These are phyloP conservation scores for Chamaenerion angustifolium DNA, from an alignment of 345 rosid species.

Conservation along the genomic window DNA sequence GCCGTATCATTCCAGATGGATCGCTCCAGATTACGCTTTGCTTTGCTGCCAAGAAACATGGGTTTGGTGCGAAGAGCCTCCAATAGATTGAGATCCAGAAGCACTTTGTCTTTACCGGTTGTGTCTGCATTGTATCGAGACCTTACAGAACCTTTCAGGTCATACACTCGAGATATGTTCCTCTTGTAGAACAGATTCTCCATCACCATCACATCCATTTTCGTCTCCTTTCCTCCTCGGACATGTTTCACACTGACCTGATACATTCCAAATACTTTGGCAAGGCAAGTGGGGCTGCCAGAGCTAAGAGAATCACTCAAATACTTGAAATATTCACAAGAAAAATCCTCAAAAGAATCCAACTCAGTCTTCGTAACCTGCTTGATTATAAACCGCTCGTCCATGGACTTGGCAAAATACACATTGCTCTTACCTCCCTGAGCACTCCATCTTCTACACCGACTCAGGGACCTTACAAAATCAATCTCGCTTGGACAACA, in stretches of 20 bases:
- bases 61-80: conserved; percentile 80
- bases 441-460: conserved; percentile 81
- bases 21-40: conserved; percentile 83
- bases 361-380: conserved; percentile 82
- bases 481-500: conserved; percentile 77
- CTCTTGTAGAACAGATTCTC: conserved; percentile 89
- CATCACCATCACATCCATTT: conserved; percentile 95
- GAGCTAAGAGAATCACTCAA: conserved; percentile 56
- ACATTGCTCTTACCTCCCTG: conserved; percentile 99
- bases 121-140: conserved; percentile 83
- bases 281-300: conserved; percentile 92
- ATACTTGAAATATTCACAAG: conserved; percentile 67
- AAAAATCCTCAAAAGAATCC: conserved; percentile 87
- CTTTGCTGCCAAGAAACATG: conserved; percentile 84
- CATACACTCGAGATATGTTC: conserved; percentile 62
- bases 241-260: conserved; percentile 83
- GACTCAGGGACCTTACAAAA: conserved; percentile 76
- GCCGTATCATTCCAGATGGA: conserved; percentile 95
- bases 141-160: conserved; percentile 81
- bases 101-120: conserved; percentile 55
- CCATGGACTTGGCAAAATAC: conserved; percentile 83
- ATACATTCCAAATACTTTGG: conserved; percentile 90
- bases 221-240: conserved; percentile 79
- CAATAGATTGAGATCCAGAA: conserved; percentile 73
- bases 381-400: conserved; percentile 88